Conservation (phyloP, 176 grass and related monocot species). For the Bonia amplexicaulis region DNA sequence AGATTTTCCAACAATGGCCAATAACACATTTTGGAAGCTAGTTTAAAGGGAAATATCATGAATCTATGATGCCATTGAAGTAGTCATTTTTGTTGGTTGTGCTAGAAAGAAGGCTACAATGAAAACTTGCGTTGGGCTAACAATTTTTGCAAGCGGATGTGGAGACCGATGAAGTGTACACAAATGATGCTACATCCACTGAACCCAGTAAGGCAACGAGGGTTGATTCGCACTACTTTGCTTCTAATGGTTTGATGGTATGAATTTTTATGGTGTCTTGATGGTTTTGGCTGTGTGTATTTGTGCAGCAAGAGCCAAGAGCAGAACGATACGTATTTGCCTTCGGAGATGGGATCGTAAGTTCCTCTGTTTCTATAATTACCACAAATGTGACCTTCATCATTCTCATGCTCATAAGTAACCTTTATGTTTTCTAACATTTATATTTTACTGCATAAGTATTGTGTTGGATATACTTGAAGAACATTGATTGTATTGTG, state of each 20-base stretch:
- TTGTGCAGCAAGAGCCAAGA: constrained; percentile 84
- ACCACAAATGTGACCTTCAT: constrained; percentile 2
- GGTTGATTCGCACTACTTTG: neutral
- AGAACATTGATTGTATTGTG: neutral
- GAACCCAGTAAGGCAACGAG: constrained; percentile 45
- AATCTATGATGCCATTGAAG: neutral
- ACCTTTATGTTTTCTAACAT: neutral
- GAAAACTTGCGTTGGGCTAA: neutral
- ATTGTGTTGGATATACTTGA: neutral
- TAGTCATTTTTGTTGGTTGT: neutral
- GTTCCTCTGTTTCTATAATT: constrained; percentile 12
- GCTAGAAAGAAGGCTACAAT: neutral
- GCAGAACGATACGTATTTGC: constrained; percentile 77
- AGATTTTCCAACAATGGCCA: neutral
- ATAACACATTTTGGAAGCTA: neutral
- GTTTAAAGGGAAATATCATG: neutral
- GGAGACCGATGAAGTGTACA: constrained; percentile 89
- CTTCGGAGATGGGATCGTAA: neutral
- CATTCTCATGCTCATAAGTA: neutral
- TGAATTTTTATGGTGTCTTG: neutral
- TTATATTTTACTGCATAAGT: neutral
- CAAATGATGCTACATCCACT: constrained; percentile 95
- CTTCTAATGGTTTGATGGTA: neutral
- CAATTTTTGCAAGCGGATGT: constrained; percentile 63
- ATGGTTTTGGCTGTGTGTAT: neutral